phyloP scores from a whole-genome alignment of 2,329 filamentous ascomycete species.

The Aspergillus sp. region DNA sequence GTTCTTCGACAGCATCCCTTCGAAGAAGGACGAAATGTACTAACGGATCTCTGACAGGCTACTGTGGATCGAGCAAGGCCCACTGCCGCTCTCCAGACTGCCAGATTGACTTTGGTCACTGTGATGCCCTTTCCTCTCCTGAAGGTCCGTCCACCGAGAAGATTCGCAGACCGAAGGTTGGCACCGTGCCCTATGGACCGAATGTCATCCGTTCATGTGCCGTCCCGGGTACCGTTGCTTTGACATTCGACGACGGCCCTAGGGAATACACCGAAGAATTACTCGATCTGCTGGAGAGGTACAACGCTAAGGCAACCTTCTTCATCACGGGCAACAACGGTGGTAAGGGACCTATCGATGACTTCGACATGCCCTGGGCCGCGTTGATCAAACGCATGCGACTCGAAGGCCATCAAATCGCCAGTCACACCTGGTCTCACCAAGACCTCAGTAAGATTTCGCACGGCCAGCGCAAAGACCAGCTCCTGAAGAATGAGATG shows the following conservation, averaged over 20 bases:
- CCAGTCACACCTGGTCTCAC: slow-evolving; percentile 49
- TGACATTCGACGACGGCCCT: slow-evolving; percentile 64
- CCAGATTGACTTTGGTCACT: slow-evolving; percentile 32
- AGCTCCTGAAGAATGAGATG: slow-evolving; percentile 44
- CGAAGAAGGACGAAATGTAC: slow-evolving; percentile 1
- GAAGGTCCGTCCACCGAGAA: slow-evolving; percentile 28
- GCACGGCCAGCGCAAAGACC: slow-evolving; percentile 28
- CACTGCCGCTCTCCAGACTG: slow-evolving; percentile 38
- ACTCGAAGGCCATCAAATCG: slow-evolving; percentile 44
- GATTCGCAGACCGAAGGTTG: slow-evolving; percentile 30
- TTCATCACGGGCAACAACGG: slow-evolving; percentile 53
- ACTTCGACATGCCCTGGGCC: slow-evolving; percentile 33
- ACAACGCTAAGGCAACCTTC: slow-evolving; percentile 60
- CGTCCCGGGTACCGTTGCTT: slow-evolving; percentile 53
- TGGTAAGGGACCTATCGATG: slow-evolving; percentile 40
- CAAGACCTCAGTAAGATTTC: slow-evolving; percentile 39
- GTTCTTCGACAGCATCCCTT: neutral
- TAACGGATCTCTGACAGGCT: slow-evolving; percentile 20
- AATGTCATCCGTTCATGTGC: slow-evolving; percentile 32
- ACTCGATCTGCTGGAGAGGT: slow-evolving; percentile 53
- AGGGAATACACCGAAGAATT: slow-evolving; percentile 56
- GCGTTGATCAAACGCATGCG: slow-evolving; percentile 37
- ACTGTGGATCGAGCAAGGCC: slow-evolving; percentile 29
- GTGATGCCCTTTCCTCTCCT: slow-evolving; percentile 31
- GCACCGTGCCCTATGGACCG: slow-evolving; percentile 31